A percentile compares a stretch with the other conserved stretches of the same genome.
phyloP scores from a whole-genome alignment of 768 basidiomycete genomes.

The Auriscalpium orientale region DNA sequence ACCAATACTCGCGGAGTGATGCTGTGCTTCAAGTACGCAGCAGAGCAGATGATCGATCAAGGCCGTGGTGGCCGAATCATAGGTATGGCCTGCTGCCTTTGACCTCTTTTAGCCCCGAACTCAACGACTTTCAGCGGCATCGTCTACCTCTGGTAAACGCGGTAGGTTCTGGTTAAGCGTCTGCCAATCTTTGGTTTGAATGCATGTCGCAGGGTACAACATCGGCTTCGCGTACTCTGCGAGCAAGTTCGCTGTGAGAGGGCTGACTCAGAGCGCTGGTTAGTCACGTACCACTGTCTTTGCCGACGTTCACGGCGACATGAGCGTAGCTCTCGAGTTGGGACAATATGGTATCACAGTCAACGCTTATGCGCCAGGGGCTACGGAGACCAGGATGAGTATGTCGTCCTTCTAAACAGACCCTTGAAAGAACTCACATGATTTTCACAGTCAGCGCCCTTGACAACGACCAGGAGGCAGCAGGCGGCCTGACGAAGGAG shows the following conservation, averaged over 20 bases:
- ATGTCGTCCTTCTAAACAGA: not conserved
- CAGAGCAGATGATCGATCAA: conserved; percentile 16
- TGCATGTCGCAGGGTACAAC: not conserved
- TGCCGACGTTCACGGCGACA: too few species aligned
- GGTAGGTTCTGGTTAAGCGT: not conserved
- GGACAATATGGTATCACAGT: conserved; percentile 16
- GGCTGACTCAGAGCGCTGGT: conserved; percentile 16
- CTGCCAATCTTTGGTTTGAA: not conserved
- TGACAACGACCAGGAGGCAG: too few species aligned
- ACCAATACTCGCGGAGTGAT: conserved; percentile 11
- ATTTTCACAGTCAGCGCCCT: too few species aligned
- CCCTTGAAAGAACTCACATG: too few species aligned
- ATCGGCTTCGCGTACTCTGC: conserved; percentile 7
- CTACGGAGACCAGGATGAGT: conserved; percentile 12
- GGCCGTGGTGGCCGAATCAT: conserved; percentile 11
- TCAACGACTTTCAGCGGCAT: not conserved
- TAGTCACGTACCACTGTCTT: not conserved
- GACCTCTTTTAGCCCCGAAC: not conserved
- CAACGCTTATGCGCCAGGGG: conserved; percentile 18
- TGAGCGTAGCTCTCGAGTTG: conserved; percentile 9
- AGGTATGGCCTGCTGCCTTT: not conserved
- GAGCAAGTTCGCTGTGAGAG: conserved; percentile 18
- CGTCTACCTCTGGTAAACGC: conserved; percentile 7
- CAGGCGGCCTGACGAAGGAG: too few species aligned
- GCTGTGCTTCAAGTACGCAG: conserved; percentile 19